Conservation (phyloP, 192 early-diverging fungal genomes). For the Rhizophagus prolifer region DNA sequence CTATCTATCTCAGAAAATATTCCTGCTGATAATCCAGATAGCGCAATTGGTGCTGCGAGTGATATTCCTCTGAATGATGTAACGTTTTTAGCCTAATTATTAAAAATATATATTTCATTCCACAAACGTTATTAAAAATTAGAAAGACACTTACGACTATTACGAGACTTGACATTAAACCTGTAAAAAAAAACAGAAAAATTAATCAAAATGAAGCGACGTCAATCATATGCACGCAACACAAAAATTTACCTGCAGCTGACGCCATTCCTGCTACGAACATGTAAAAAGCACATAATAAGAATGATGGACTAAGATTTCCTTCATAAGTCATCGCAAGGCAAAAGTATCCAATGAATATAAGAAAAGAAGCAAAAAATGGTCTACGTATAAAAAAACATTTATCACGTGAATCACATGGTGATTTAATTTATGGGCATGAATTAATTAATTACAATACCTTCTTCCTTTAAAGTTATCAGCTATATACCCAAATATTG, state of each 20-base stretch:
- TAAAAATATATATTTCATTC: too few relatives aligned
- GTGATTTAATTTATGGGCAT: too few relatives aligned
- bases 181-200: background rate
- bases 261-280: background rate
- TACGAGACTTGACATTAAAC: background rate
- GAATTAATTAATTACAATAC: background rate
- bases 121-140: too few relatives aligned
- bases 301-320: background rate
- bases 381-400: background rate
- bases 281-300: slow-evolving; percentile 6
- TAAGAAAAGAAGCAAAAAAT: background rate
- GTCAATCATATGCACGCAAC: background rate
- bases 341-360: slow-evolving; percentile 5
- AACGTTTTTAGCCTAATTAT: background rate
- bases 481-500: slow-evolving; percentile 54
- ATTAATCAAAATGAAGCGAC: background rate
- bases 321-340: slow-evolving; percentile 7
- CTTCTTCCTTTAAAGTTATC: slow-evolving; percentile 44
- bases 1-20: slow-evolving; percentile 60
- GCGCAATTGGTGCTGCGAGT: slow-evolving; percentile 57
- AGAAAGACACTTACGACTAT: background rate
- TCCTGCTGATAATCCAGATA: slow-evolving; percentile 62
- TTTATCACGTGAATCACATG: too few relatives aligned
- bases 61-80: slow-evolving; percentile 54
- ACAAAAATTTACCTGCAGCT: slow-evolving; percentile 5